These are phyloP conservation scores for Polychytrium aggregatum DNA, from an alignment of 192 early-diverging fungal genomes.

Conservation along the genomic window DNA sequence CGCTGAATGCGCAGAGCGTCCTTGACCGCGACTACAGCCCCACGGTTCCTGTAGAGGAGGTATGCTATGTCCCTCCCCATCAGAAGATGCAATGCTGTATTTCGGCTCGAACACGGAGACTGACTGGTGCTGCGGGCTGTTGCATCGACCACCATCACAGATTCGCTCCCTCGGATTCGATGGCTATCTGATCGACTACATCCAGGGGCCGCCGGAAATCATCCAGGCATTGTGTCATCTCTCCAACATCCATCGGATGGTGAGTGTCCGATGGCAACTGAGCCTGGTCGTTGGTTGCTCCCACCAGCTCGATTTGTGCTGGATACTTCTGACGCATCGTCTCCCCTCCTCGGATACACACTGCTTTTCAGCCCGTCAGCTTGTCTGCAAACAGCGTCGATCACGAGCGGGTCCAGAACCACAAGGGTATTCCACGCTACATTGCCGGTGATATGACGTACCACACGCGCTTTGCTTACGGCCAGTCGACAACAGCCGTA, in stretches of 20 bases:
- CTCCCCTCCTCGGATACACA: too few species aligned
- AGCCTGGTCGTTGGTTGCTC: background rate
- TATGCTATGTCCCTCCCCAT: too few species aligned
- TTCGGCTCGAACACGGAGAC: background rate
- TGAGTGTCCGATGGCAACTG: slow-evolving; percentile 4
- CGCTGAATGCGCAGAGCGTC: too few species aligned
- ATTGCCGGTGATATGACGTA: slow-evolving; percentile 9
- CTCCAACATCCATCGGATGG: slow-evolving; percentile 45
- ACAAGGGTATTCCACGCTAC: slow-evolving; percentile 9
- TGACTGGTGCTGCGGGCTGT: background rate
- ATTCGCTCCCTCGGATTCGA: slow-evolving; percentile 58
- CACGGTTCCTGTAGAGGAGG: too few species aligned
- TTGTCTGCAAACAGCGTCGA: too few species aligned
- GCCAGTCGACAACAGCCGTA: too few species aligned
- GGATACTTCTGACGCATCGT: background rate
- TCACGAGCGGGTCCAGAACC: too few species aligned
- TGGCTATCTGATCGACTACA: slow-evolving; percentile 57
- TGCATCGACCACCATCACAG: slow-evolving; percentile 10
- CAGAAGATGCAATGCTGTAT: too few species aligned
- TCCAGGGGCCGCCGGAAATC: slow-evolving; percentile 60
- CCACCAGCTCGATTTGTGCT: background rate
- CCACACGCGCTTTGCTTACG: slow-evolving; percentile 15
- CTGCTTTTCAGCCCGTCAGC: too few species aligned
- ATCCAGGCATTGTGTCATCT: slow-evolving; percentile 52
- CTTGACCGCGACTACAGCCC: too few species aligned